Evolutionary conservation across 495 filamentous ascomycete species (phyloP).

Genomic region (Neurospora tetraspora): DNA sequence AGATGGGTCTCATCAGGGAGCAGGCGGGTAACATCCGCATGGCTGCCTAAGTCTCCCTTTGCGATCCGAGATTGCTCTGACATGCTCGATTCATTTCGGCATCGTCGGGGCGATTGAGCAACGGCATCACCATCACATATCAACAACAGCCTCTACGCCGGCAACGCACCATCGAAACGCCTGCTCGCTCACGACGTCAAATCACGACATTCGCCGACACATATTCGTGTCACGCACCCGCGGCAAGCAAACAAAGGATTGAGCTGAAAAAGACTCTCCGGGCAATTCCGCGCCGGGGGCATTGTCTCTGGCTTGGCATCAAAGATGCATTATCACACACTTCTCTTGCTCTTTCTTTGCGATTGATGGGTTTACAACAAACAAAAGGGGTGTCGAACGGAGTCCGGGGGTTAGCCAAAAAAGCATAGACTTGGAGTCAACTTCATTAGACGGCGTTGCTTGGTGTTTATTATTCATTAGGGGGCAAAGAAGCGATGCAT

Average conservation of each 20-base stretch:
- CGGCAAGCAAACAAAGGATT: slow-evolving; percentile 1
- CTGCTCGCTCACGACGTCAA: background rate
- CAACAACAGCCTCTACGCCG: background rate
- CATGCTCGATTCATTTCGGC: background rate
- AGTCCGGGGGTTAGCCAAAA: background rate
- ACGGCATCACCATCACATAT: background rate
- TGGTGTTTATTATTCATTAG: background rate
- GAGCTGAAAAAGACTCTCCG: background rate
- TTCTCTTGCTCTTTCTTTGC: background rate
- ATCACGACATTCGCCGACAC: background rate
- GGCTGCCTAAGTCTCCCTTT: slow-evolving; percentile 3
- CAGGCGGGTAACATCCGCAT: slow-evolving; percentile 22
- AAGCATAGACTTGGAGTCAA: background rate
- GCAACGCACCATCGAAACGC: background rate
- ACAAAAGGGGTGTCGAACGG: slow-evolving; percentile 5
- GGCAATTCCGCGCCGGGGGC: background rate
- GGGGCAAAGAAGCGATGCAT: background rate
- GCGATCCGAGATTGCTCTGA: background rate
- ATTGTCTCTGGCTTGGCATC: background rate
- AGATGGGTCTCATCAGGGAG: slow-evolving; percentile 17
- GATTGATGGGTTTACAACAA: background rate
- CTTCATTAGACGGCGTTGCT: background rate
- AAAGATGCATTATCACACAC: background rate
- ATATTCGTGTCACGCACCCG: background rate
- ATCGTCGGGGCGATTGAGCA: background rate